phyloP scores from a whole-genome alignment of 1,284 basidiomycete genomes.

The Cryptococcus sp. region DNA sequence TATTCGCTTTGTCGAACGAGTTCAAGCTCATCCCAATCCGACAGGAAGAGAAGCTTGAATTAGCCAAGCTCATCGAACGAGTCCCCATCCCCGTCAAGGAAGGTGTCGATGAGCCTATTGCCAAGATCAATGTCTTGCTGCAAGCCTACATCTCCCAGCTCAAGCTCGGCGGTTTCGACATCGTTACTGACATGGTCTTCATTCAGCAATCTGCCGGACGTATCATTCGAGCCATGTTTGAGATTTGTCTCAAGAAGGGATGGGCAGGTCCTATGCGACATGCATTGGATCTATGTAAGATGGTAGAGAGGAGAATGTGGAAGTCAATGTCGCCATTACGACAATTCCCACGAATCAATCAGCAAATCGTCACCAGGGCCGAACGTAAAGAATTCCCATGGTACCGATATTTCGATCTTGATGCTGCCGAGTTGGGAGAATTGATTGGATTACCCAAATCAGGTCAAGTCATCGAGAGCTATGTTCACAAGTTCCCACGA shows the following conservation, averaged over 20 bases:
- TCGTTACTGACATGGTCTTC: conserved; percentile 98
- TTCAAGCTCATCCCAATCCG: conserved; percentile 91
- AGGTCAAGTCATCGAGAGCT: conserved; percentile 84
- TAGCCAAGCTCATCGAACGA: conserved; percentile 87
- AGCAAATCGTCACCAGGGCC: conserved; percentile 83
- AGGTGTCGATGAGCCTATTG: conserved; percentile 87
- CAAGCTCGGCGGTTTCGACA: conserved; percentile 91
- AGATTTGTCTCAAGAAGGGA: conserved; percentile 97
- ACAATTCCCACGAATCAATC: conserved; percentile 68
- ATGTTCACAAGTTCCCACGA: conserved; percentile 95
- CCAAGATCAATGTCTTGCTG: conserved; percentile 95
- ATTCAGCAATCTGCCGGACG: conserved; percentile 87
- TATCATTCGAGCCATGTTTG: conserved; percentile 94
- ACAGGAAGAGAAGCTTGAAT: conserved; percentile 80
- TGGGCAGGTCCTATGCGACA: conserved; percentile 92
- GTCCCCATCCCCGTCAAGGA: conserved; percentile 99
- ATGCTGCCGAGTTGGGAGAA: conserved; percentile 85
- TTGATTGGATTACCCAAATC: conserved; percentile 90
- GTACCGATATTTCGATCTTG: conserved; percentile 91
- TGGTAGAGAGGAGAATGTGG: conserved; percentile 95
- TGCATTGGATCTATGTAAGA: conserved; percentile 92
- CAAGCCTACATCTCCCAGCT: conserved; percentile 95
- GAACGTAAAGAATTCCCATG: conserved; percentile 99
- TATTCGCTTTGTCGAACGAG: conserved; percentile 95
- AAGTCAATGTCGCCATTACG: conserved; percentile 94